Evolutionary conservation across 2,329 filamentous ascomycete species (phyloP), one percentile per base, ranked within the genome.

Genomic region (Botryotinia narcissicola): DNA sequence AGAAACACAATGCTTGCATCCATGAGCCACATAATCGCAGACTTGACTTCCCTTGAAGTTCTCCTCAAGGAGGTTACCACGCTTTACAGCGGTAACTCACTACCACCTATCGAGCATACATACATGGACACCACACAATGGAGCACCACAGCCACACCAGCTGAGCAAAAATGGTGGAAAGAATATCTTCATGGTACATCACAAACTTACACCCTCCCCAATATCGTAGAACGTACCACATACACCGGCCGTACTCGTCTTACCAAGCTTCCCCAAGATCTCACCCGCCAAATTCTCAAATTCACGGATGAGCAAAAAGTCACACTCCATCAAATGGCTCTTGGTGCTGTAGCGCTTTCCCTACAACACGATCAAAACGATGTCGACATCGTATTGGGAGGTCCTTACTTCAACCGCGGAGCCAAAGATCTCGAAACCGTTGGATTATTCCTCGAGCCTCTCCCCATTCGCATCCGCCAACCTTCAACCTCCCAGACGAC

Each of bases 1-100:
- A 42, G 59, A 29, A 66, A 75, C 12, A 62, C 72, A 1, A 66
- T 83, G 4, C 48, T 81, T 7, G 74, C 80, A 29, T 71, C 78
- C 3, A 69, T 78, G 61, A 79, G 77, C 44, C 82, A 83, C 71
- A 82, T 83, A 64, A 77, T 83, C 16, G 78, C 77, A 69, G 82
- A 83, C 73, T 75, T 79, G 8, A 82, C 81, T 7, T 75, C 82
- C 4, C 73, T 83, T 1, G 51, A 75, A 12, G 72, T 78, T 20
- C 62, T 83, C 3, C 74, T 82, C 12, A 59, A 73, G 12, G 80
- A 82, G 61, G 77, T 80, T 14, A 67, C 71, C 1, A 57, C 62
- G 6, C 14, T 75, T 6, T 82, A 81, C 69, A 71, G 74, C 40
- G 75, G 73, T 32, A 42, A 62, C 12, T 42, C 29, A 8, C 54